Conservation (phyloP, 2,329 filamentous ascomycete species). For the Madurella mycetomatis region DNA sequence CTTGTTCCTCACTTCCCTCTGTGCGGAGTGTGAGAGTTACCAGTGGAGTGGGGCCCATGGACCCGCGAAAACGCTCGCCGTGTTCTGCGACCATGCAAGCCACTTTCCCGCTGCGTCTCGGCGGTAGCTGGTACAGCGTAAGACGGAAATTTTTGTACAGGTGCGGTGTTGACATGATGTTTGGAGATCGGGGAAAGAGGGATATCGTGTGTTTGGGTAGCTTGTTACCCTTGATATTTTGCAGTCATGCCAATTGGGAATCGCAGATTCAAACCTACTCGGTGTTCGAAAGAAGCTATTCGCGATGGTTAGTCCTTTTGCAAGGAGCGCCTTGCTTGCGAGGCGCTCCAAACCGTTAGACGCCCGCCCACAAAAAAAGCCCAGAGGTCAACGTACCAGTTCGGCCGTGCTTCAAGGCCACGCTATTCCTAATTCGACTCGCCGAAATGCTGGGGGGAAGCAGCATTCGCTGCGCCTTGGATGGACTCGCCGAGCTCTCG, state of each 20-base stretch:
- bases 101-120: constrained; percentile 5
- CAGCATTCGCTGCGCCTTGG: constrained; percentile 25
- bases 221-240: too few relatives aligned
- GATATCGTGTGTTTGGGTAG: too few relatives aligned
- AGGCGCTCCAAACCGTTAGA: too few relatives aligned
- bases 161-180: background rate
- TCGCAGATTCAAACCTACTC: too few relatives aligned
- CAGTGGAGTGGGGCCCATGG: background rate
- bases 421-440: constrained; percentile 26
- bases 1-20: background rate
- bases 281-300: too few relatives aligned
- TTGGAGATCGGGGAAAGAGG: background rate
- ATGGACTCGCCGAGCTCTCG: constrained; percentile 11
- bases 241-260: too few relatives aligned
- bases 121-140: constrained; percentile 15
- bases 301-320: too few relatives aligned
- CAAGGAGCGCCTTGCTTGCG: too few relatives aligned
- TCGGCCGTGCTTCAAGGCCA: background rate
- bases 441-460: constrained; percentile 23
- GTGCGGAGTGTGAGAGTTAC: background rate
- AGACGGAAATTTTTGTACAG: constrained; percentile 19
- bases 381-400: constrained; percentile 5
- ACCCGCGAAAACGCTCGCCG: constrained; percentile 22
- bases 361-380: constrained; percentile 13
- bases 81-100: constrained; percentile 24